These are phyloP conservation scores for Sedum album DNA, from an alignment of 164 flowering plant genomes.

Conservation along the genomic window DNA sequence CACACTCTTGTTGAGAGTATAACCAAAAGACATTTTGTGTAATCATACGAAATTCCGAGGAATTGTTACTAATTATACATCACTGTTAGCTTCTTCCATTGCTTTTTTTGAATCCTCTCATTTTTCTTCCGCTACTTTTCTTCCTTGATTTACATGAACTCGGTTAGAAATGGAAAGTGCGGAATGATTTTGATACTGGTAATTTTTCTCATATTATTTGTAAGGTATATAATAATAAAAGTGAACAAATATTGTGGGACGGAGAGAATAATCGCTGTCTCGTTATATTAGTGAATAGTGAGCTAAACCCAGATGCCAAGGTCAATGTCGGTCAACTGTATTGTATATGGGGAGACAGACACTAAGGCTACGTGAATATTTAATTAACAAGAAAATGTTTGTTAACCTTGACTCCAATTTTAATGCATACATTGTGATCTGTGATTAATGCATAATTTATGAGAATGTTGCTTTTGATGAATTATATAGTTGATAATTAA, in stretches of 20 bases:
- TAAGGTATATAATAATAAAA: too few species aligned
- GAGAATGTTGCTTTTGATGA: background rate
- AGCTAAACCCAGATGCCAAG: background rate
- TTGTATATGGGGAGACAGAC: background rate
- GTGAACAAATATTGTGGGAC: background rate
- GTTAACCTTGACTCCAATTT: background rate
- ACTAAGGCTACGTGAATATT: background rate
- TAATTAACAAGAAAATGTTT: background rate
- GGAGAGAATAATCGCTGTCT: too few species aligned
- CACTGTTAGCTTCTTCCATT: background rate
- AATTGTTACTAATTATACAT: background rate
- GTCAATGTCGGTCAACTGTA: background rate
- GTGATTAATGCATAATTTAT: background rate
- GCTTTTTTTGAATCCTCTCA: background rate
- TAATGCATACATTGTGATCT: background rate
- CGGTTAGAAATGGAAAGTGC: too few species aligned
- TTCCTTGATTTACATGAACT: too few species aligned
- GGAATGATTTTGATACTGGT: too few species aligned
- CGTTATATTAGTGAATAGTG: too few species aligned
- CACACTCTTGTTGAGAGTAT: background rate
- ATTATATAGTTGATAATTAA: too few species aligned
- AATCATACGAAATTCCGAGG: background rate
- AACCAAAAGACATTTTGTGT: background rate
- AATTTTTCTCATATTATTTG: too few species aligned
- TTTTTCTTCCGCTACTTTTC: too few species aligned